phyloP scores from a whole-genome alignment of 768 basidiomycete genomes.

The Pholiota microspora region DNA sequence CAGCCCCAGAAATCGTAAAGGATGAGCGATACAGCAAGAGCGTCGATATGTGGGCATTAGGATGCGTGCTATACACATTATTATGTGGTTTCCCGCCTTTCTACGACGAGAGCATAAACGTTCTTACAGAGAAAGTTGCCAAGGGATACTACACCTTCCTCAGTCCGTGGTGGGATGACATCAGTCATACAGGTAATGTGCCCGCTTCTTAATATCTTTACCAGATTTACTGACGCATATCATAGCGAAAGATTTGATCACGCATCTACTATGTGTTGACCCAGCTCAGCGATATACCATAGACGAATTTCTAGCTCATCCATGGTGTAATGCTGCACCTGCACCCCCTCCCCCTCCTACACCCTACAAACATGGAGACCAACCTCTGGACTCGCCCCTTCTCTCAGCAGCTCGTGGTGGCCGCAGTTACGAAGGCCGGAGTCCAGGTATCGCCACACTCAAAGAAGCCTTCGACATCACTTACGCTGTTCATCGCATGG shows the following conservation, averaged over 20 bases:
- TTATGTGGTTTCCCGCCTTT: constrained; percentile 98
- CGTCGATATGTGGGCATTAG: constrained; percentile 99
- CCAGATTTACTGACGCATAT: neutral
- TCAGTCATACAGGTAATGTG: constrained; percentile 68
- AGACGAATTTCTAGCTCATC: constrained; percentile 95
- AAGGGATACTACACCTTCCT: constrained; percentile 97
- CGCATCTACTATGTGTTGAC: constrained; percentile 93
- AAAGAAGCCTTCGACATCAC: constrained; percentile 99
- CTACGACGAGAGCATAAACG: constrained; percentile 98
- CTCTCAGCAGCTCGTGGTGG: constrained; percentile 78
- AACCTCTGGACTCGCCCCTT: constrained; percentile 86
- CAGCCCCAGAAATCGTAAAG: constrained; percentile 98
- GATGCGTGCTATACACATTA: constrained; percentile 97
- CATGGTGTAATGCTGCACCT: constrained; percentile 83
- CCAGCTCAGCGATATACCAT: constrained; percentile 95
- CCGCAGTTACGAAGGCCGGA: constrained; percentile 68
- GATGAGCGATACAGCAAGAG: constrained; percentile 96
- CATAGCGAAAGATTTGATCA: constrained; percentile 91
- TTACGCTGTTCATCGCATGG: constrained; percentile 99
- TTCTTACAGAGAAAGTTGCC: constrained; percentile 97
- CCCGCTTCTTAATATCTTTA: neutral
- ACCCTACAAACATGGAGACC: constrained; percentile 45
- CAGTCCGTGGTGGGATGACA: constrained; percentile 99
- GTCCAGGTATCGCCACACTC: constrained; percentile 88
- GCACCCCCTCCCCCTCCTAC: constrained; percentile 66